A percentile compares a stretch with the other conserved stretches of the same genome.
phyloP scores from a whole-genome alignment of 2,329 filamentous ascomycete genomes.

The Tricladium varicosporioides region DNA sequence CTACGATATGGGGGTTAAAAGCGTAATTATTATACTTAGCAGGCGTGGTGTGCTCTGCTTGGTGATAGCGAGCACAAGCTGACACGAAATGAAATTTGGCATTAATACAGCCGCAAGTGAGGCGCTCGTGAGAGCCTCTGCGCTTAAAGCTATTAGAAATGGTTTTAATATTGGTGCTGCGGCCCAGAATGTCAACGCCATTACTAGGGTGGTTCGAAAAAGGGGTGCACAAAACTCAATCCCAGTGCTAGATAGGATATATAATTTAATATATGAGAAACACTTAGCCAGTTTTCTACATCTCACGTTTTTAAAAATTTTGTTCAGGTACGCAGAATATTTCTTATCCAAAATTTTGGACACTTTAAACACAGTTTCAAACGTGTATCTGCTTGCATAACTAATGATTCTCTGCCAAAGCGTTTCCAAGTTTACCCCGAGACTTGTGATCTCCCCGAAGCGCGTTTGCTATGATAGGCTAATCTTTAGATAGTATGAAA shows the following conservation, averaged over 20 bases:
- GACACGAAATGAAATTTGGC: slow-evolving; percentile 12
- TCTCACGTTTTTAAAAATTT: no score
- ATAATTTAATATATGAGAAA: not conserved
- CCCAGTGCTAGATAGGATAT: not conserved
- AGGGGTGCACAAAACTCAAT: slow-evolving; percentile 5
- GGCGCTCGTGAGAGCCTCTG: slow-evolving; percentile 15
- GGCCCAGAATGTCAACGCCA: not conserved
- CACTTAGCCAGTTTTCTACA: not conserved
- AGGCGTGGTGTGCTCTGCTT: slow-evolving; percentile 15
- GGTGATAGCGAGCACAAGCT: not conserved
- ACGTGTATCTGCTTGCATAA: no score
- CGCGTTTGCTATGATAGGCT: no score
- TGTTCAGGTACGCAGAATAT: no score
- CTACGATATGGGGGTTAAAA: slow-evolving; percentile 65
- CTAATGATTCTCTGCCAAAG: no score
- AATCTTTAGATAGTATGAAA: no score
- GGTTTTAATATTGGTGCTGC: not conserved
- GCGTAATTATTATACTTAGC: slow-evolving; percentile 37
- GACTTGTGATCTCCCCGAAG: no score
- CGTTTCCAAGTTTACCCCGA: no score
- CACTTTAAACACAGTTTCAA: no score
- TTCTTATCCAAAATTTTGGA: no score
- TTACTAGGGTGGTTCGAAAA: slow-evolving; percentile 2
- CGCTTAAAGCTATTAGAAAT: not conserved
- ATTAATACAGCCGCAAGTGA: slow-evolving; percentile 20